Evolutionary conservation across 495 filamentous ascomycete species (phyloP), one percentile per base, ranked within the genome.

Genomic region (Articulospora tetracladia): DNA sequence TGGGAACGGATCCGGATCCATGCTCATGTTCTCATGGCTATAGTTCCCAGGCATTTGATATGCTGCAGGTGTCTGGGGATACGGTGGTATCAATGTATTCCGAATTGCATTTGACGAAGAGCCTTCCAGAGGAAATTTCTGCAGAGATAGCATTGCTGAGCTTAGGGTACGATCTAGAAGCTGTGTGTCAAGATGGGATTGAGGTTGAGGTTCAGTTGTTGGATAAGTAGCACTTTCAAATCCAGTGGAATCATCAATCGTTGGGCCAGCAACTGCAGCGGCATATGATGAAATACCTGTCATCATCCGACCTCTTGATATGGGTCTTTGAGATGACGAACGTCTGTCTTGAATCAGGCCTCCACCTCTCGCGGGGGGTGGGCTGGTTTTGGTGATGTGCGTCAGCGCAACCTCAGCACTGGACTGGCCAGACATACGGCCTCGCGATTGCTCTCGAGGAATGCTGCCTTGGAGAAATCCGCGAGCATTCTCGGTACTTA

Each of bases 401-500:
- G 59, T 56, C 41, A 69, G 50, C 48, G 60, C 56, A 10, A 61
- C 64, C 46, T 67, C 62, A 3, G 67, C 67, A 57, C 24, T 34
- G 1, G 64, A 67, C 28, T 61, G 58, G 13, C 64, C 62, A n/a
- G 1, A 77, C 72, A 57, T 74, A 66, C 23, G 72, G 68, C 50
- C 74, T 57, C 41, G 55, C 59, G 54, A 63, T 62, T 23, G 68
- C 51, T 57, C 68, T 58, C 27, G 68, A 66, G 55, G 23, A 66
- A 62, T 22, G 75, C 59, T 32, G 72, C 64, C 10, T 69, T 76
- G 44, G 49, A 70, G 13, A 72, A 74, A 24, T 67, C 70, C 63
- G 74, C 74, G 20, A 1, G 57, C 66, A 6, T 39, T 62, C 24
- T 66, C 61, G 36, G 17, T 60, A 46, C 72, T 71, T 25, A 80